These are phyloP conservation scores for Cladosporium austrohemisphaericum DNA, from an alignment of 2,329 filamentous ascomycete genomes.

Conservation along the genomic window DNA sequence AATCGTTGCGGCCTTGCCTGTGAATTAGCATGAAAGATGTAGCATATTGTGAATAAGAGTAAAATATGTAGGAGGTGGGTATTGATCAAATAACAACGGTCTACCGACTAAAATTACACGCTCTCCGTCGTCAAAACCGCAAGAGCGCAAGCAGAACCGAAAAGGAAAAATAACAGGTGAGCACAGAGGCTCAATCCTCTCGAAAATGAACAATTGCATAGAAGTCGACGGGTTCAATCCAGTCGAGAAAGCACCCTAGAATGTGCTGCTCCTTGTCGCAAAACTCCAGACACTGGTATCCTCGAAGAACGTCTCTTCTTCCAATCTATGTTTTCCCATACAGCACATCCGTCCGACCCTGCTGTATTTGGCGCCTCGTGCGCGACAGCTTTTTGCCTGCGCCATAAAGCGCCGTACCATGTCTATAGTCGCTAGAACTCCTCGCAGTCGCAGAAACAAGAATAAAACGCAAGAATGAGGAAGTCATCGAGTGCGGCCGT, in stretches of 20 bases:
- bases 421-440: constrained; percentile 17
- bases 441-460: constrained; percentile 9
- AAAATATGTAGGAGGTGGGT: constrained; percentile 1
- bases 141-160: constrained; percentile 7
- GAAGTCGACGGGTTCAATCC: no score
- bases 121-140: background rate
- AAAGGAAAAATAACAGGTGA: constrained; percentile 1
- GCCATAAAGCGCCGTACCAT: constrained; percentile 14
- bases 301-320: background rate
- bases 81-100: constrained; percentile 3
- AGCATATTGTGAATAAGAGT: background rate
- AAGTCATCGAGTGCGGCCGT: constrained; percentile 10
- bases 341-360: background rate
- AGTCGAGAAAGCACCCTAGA: background rate
- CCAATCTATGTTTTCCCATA: background rate
- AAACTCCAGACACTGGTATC: constrained; percentile 2
- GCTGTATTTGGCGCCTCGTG: background rate
- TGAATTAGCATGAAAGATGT: background rate
- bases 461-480: background rate
- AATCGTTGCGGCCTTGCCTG: no score
- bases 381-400: constrained; percentile 6
- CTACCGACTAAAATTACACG: constrained; percentile 7
- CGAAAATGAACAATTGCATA: no score
- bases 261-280: background rate
- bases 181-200: no score